Base-by-base conservation (phyloP, 2,329 filamentous ascomycete genomes). In the Colletotrichum endophyticum region DNA sequence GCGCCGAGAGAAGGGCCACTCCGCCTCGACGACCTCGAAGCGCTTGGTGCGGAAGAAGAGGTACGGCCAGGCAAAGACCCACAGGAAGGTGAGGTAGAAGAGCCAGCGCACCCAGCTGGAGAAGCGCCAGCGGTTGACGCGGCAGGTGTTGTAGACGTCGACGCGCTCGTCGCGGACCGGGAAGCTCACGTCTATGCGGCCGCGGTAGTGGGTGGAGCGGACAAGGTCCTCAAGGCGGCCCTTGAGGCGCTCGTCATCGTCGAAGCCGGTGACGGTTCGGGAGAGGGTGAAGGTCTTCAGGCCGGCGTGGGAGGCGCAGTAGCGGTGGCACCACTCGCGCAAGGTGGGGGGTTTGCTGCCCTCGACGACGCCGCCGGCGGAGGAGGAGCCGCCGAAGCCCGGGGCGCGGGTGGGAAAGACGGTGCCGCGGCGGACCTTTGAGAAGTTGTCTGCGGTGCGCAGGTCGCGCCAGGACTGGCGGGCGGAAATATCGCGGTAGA, bases 51-150 rank as follows among this genome's bases (percentile, higher is more conserved):
- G 84, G 81, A 95, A 89, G 84, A 91, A 93, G 15, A 96, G 87
- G 73, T 91, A 89, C 0, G 94, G 94, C 94, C 94, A 96, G 5
- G 90, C 87, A 79, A 96, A 87, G 73, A 96, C 80, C 89, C 94
- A 94, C 15, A 94, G 83, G 76, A 95, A 91, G 0, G 92, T 92
- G 8, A 94, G 82, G 81, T 91, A 92, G 85, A 93, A 95, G 12
- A 95, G 61, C 87, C 91, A 91, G 57, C 89, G 86, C 61, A 95
- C 86, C 92, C 92, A 95, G 8, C 82, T 82, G 1, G 88, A 92
- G 62, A 92, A 85, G 1, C 94, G 91, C 91, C 93, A 94, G 34
- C 87, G 84, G 81, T 95, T 95, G 76, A 92, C 86, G 67, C 85
- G 87, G 79, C 90, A 91, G 6, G 90, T 87, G 70, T 91, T 94